phyloP scores from a whole-genome alignment of 495 filamentous ascomycete genomes.

The Penicillium ochrochloron region DNA sequence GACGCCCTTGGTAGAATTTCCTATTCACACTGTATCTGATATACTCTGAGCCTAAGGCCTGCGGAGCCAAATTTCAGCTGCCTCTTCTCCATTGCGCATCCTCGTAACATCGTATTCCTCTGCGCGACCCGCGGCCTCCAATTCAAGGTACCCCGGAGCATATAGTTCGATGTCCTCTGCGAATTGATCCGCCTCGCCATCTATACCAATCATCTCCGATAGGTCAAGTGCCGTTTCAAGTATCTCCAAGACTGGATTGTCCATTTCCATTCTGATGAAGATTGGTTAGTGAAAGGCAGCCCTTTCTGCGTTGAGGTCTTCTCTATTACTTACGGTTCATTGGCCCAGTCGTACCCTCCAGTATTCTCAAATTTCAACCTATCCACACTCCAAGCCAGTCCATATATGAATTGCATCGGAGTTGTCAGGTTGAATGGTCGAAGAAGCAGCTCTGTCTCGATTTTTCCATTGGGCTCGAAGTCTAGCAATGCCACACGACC shows the following conservation, averaged over 20 bases:
- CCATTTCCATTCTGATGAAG: not conserved
- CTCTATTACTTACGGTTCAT: not conserved
- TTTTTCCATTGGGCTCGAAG: not conserved
- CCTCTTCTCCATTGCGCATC: not conserved
- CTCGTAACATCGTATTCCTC: not conserved
- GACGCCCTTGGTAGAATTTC: too few relatives aligned
- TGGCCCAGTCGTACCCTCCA: not conserved
- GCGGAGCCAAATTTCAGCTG: not conserved
- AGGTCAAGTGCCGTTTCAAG: not conserved
- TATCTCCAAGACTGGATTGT: not conserved
- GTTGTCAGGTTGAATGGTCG: not conserved
- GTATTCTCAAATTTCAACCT: not conserved
- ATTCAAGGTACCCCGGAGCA: not conserved
- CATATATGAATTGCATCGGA: not conserved
- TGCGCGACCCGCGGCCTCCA: not conserved
- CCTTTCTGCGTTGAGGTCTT: not conserved
- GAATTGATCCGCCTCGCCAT: not conserved
- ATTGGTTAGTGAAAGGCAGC: not conserved
- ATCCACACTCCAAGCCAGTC: not conserved
- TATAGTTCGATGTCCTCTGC: not conserved
- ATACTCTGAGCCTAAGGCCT: too few relatives aligned
- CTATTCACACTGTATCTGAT: too few relatives aligned
- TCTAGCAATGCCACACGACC: not conserved
- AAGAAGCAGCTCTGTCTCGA: not conserved
- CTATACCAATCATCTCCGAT: not conserved